phyloP scores from a whole-genome alignment of 768 basidiomycete species.

The Neoboletus brunneissimus region DNA sequence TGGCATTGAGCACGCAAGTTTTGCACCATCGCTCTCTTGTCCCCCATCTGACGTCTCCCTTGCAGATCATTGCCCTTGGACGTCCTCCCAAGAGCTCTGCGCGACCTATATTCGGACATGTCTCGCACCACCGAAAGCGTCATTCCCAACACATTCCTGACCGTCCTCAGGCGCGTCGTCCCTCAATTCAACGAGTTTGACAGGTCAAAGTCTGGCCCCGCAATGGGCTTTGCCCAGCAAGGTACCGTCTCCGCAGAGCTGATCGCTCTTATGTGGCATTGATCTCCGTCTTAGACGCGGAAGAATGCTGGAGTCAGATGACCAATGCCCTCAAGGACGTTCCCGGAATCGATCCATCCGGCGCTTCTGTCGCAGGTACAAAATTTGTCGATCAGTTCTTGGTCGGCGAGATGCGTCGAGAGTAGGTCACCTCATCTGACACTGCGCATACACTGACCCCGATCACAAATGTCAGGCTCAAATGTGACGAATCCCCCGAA shows the following conservation, averaged over 20 bases:
- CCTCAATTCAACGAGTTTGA: conserved; percentile 88
- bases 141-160: conserved; percentile 67
- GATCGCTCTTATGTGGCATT: neutral
- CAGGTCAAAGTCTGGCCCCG: conserved; percentile 40
- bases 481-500: conserved; percentile 77
- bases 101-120: conserved; percentile 74
- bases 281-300: conserved; percentile 62
- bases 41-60: neutral
- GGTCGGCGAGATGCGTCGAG: conserved; percentile 73
- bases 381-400: conserved; percentile 80
- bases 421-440: conserved; percentile 36
- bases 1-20: conserved; percentile 61
- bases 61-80: conserved; percentile 37
- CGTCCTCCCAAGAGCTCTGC: conserved; percentile 51
- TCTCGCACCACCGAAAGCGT: conserved; percentile 70
- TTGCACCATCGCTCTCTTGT: neutral
- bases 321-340: conserved; percentile 71
- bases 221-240: conserved; percentile 78
- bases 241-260: conserved; percentile 25
- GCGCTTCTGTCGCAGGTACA: conserved; percentile 35
- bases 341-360: conserved; percentile 41
- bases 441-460: conserved; percentile 21
- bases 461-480: conserved; percentile 47
- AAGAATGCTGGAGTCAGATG: conserved; percentile 84
- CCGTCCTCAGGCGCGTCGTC: conserved; percentile 66